A percentile compares a stretch with the other conserved stretches of the same genome.
phyloP scores from a whole-genome alignment of 1,139 yeast species.

The Wickerhamomyces sp. region DNA sequence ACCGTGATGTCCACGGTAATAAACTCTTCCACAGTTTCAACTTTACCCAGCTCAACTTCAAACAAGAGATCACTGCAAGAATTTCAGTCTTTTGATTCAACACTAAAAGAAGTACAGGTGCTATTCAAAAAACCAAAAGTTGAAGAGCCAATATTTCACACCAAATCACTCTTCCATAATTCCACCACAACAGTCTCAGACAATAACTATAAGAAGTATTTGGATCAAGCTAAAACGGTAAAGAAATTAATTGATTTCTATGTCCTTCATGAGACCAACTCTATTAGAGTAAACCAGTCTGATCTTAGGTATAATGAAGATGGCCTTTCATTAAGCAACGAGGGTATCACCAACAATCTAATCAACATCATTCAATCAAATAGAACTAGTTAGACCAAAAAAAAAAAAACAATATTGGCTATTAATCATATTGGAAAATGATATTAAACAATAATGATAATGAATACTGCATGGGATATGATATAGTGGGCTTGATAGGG shows the following conservation, averaged over 20 bases:
- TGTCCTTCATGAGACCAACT: too few species aligned
- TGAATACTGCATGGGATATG: too few species aligned
- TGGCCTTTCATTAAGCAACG: not conserved
- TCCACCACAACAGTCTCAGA: too few species aligned
- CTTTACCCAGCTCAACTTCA: not conserved
- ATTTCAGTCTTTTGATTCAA: not conserved
- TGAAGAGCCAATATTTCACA: not conserved
- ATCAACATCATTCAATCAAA: not conserved
- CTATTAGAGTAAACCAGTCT: not conserved
- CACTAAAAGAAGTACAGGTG: not conserved
- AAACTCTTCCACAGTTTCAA: not conserved
- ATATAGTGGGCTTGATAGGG: too few species aligned
- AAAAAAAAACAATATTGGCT: too few species aligned
- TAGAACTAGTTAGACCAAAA: not conserved
- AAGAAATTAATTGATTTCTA: too few species aligned
- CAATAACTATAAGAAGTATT: too few species aligned
- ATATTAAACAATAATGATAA: too few species aligned
- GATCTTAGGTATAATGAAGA: slow-evolving; percentile 1
- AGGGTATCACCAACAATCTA: not conserved
- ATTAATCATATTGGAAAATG: too few species aligned
- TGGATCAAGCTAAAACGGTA: too few species aligned
- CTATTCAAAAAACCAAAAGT: not conserved
- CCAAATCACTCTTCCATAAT: too few species aligned
- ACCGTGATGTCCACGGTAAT: not conserved
- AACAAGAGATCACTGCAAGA: not conserved